Evolutionary conservation across 1,284 basidiomycete species (phyloP), one percentile per base, ranked within the genome.

Genomic region (Melanopsichium pennsylvanicum): DNA sequence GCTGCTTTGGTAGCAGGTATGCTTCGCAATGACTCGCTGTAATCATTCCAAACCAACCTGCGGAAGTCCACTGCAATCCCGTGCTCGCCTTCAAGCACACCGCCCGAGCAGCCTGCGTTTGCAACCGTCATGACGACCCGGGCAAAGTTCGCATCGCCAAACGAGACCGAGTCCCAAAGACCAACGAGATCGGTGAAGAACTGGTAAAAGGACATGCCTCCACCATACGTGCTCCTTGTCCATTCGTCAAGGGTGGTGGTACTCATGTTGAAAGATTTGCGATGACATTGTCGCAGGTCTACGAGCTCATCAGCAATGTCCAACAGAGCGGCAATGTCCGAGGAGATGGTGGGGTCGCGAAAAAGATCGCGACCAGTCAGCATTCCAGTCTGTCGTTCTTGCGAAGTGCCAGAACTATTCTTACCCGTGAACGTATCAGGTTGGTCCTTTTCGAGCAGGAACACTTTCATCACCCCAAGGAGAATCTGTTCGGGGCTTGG

Each of bases 131-230:
- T 84, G n/a, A 97, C 84, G 4, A 93, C 84, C 3, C 86, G 84
- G 2, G 87, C 87, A 78, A 97, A 97, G 1, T 87, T 81, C 0
- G 85, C 84, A 74, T 97, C 88, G 7, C 88, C 88, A 81, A 95
- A 94, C 2, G 94, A 97, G 61, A 94, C 88, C 1, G 91, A 86
- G 72, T 93, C 91, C 83, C 93, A 97, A 8, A 97, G 83, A 0
- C 87, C 88, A 43, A 96, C 84, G 69, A 97, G 89, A 81, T 97
- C 93, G 23, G 90, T 91, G 83, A 94, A 98, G 78, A 91, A 91
- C 79, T 96, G 93, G 84, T 89, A 97, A 84, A 96, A 97, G 62
- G 81, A 82, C 81, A 37, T 71, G 59, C 41, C 25, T 46, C 44
- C 63, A 51, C 61, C 61, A 16, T 59, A 48, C 10, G 61, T 58